Evolutionary conservation across 345 rosid species (phyloP).

Genomic region (Mallotus nudiflorus): DNA sequence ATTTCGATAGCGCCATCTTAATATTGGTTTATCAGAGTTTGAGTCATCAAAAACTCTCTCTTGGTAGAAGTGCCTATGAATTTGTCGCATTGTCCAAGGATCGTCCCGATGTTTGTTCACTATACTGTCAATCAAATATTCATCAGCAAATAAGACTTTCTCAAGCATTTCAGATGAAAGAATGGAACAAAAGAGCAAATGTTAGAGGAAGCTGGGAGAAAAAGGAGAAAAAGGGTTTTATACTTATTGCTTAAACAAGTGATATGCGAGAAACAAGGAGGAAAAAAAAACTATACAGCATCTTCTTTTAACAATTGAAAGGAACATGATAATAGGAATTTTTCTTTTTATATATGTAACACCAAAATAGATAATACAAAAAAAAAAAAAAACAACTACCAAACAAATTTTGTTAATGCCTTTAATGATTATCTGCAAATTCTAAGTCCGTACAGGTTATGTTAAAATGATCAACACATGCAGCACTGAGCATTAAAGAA

Average conservation of each 20-base stretch:
- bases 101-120: slow-evolving; percentile 51
- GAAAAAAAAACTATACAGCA: not conserved
- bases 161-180: not conserved
- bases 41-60: slow-evolving; percentile 79
- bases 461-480: not conserved
- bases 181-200: not conserved
- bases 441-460: not conserved
- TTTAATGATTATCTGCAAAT: not conserved
- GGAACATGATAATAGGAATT: not conserved
- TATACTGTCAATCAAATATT: slow-evolving; percentile 45
- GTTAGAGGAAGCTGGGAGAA: not conserved
- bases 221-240: not conserved
- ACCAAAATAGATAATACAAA: not conserved
- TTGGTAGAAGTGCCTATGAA: slow-evolving; percentile 65
- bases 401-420: not conserved
- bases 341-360: not conserved
- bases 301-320: not conserved
- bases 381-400: not conserved
- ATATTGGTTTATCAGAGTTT: slow-evolving; percentile 43
- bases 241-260: not conserved
- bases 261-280: not conserved
- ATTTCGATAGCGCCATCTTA: slow-evolving; percentile 74
- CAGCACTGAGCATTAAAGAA: not conserved
- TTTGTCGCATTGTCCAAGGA: slow-evolving; percentile 48
- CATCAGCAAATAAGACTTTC: not conserved